These are phyloP conservation scores for Sporothrix brasiliensis DNA, from an alignment of 2,329 filamentous ascomycete species.

Conservation along the genomic window DNA sequence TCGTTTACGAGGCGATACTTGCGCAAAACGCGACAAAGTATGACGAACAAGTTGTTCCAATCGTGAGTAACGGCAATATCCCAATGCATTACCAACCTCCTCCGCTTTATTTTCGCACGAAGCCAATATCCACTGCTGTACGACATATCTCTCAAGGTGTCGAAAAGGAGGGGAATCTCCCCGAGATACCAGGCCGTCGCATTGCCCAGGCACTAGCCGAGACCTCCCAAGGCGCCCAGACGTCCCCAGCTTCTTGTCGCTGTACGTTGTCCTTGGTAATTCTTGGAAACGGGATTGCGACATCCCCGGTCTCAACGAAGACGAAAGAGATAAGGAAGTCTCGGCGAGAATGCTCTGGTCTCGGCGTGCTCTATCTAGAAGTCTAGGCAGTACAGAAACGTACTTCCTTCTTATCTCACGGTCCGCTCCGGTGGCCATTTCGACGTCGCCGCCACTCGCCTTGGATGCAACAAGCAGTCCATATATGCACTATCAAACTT, in stretches of 20 bases:
- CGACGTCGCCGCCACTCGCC: not conserved
- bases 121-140: no score
- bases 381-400: not conserved
- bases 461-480: not conserved
- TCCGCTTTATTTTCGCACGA: not conserved
- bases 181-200: slow-evolving; percentile 1
- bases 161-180: not conserved
- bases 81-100: not conserved
- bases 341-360: not conserved
- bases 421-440: slow-evolving; percentile 3
- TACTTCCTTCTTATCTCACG: not conserved
- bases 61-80: no score
- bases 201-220: slow-evolving; percentile 26
- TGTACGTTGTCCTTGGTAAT: slow-evolving; percentile 19
- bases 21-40: not conserved
- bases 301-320: not conserved
- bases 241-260: slow-evolving; percentile 12
- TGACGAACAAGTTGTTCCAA: not conserved
- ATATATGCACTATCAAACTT: not conserved
- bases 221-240: slow-evolving; percentile 21
- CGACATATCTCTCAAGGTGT: no score
- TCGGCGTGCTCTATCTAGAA: not conserved
- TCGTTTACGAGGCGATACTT: not conserved
- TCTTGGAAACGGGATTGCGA: slow-evolving; percentile 17
- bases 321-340: not conserved